phyloP scores from a whole-genome alignment of 305 asterid species.

The Solanum hybrid region DNA sequence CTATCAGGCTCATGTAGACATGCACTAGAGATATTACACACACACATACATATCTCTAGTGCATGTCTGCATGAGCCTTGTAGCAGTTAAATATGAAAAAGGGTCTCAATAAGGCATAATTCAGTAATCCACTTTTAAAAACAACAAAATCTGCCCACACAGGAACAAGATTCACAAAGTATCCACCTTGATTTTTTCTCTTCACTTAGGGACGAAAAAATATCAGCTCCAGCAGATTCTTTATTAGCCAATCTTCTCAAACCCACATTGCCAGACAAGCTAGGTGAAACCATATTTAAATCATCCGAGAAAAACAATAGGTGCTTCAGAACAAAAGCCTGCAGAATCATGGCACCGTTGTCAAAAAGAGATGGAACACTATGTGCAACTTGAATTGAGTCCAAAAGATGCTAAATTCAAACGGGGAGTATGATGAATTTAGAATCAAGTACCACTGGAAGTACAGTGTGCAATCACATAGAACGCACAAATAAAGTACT shows the following conservation, averaged over 20 bases:
- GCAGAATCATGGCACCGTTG: slow-evolving; percentile 28
- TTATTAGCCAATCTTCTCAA: slow-evolving; percentile 26
- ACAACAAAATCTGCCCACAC: not conserved
- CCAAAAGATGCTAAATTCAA: not conserved
- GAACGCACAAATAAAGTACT: not conserved
- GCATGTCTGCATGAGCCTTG: not conserved
- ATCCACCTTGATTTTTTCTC: slow-evolving; percentile 66
- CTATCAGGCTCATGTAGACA: no score
- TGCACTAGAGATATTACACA: not conserved
- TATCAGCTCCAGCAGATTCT: slow-evolving; percentile 47
- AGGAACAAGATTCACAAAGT: not conserved
- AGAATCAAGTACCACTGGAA: not conserved
- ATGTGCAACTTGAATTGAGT: slow-evolving; percentile 3
- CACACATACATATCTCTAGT: not conserved
- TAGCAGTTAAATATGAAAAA: not conserved
- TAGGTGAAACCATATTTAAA: slow-evolving; percentile 19
- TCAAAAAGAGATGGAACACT: slow-evolving; percentile 7
- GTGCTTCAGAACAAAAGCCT: slow-evolving; percentile 91
- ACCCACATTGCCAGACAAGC: slow-evolving; percentile 12
- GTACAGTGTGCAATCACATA: not conserved
- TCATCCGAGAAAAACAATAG: slow-evolving; percentile 62
- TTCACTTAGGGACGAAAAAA: slow-evolving; percentile 55
- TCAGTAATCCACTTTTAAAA: not conserved
- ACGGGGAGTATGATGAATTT: not conserved
- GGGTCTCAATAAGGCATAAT: not conserved